Base-by-base conservation (phyloP, 495 filamentous ascomycete species). In the Astrothelium subdiscretum region DNA sequence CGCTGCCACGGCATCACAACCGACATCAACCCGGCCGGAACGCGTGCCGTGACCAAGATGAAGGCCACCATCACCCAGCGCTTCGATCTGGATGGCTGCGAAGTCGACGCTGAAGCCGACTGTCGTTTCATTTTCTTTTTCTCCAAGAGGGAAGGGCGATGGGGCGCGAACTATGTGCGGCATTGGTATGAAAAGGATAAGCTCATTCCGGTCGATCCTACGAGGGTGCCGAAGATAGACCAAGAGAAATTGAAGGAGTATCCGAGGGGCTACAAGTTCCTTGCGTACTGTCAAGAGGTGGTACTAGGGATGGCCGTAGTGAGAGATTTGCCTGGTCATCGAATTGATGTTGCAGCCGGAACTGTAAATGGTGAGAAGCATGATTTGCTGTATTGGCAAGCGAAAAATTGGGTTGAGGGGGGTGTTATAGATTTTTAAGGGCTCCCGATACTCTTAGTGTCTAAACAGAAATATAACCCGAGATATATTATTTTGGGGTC, bases 321-420 rank as follows among this genome's bases (percentile, higher is more conserved):
- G 66, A 60, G 63, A 32, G 76, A 79, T 69, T 73, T 81, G 72
- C 76, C 77, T 1, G 78, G 78, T 0, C 79, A 80, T 66, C 68
- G 73, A 57, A 72, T 74, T 24, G 76, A 80, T 66, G 48, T 54
- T 8, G 48, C 29, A 8, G 70, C 63, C 26, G 73, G 70, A 22
- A 79, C 67, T 32, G 63, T 67, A 3, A 69, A 62, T 58, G 75
- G 78, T 32, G 68, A 75, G 64, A 77, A 76, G 60, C 78, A 80
- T 70, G 76, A 81, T 67, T 32, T 73, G 26, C 61, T 80, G 58
- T 80, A 79, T 65, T 68, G 70, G 66, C 69, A 75, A 60, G 70
- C 71, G 12, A 80, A 79, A 68, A 68, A 74, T 32, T 80, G 78
- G 78, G 40, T 80, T 32, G 75, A 80, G 67, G 78, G 79, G 22